Conservation (phyloP, 2,329 filamentous ascomycete genomes). For the Ophioceras dolichostomum region DNA sequence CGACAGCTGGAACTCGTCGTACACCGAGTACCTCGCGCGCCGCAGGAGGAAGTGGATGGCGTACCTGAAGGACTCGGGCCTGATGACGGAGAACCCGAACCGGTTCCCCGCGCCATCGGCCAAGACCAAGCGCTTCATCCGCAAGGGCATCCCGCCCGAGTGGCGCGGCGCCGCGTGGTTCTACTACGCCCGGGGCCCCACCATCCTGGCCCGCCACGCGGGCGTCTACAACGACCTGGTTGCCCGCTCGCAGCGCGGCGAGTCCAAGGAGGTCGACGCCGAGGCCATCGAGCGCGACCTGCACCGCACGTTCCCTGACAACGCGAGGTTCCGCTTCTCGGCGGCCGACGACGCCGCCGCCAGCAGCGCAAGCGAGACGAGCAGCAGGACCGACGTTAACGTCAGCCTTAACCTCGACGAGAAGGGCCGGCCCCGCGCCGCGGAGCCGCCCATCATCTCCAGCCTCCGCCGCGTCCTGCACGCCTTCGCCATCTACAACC, state of each 20-base stretch:
- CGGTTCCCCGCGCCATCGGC: constrained; percentile 69
- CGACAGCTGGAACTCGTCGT: constrained; percentile 66
- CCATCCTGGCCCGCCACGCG: constrained; percentile 61
- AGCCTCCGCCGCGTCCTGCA: constrained; percentile 76
- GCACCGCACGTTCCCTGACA: constrained; percentile 90
- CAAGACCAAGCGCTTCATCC: constrained; percentile 80
- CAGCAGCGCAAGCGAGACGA: constrained; percentile 5
- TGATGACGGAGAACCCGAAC: constrained; percentile 59
- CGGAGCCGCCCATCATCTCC: constrained; percentile 66
- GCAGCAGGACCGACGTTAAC: neutral
- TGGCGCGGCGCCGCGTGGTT: constrained; percentile 97
- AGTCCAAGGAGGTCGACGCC: constrained; percentile 55
- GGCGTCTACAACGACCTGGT: constrained; percentile 67
- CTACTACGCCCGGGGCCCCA: constrained; percentile 82
- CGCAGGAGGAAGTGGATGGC: constrained; percentile 72
- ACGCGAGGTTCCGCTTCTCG: constrained; percentile 63
- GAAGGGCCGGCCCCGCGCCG: constrained; percentile 17
- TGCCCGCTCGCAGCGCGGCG: constrained; percentile 25
- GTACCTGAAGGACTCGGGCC: constrained; percentile 62
- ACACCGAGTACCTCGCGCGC: constrained; percentile 62
- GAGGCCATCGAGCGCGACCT: constrained; percentile 92
- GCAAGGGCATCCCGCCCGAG: constrained; percentile 87
- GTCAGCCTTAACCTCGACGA: constrained; percentile 17
- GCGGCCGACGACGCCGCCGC: constrained; percentile 13
- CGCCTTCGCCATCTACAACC: constrained; percentile 84